Base-by-base conservation (phyloP, 169 alveolate genomes). In the Plasmodium sp. region DNA sequence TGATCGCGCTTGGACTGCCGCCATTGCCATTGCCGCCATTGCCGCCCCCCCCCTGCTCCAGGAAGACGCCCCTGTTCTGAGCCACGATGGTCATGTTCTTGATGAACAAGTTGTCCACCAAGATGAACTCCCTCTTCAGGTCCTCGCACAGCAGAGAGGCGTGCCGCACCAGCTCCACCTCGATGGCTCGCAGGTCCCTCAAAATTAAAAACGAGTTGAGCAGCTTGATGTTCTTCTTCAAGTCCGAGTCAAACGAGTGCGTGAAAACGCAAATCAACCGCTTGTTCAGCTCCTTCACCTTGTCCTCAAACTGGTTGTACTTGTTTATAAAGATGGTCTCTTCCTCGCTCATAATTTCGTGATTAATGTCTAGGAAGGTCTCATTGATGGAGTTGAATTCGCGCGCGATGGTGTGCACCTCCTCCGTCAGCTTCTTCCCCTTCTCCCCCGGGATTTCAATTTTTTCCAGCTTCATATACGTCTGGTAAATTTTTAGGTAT, bases 341-440 rank as follows among this genome's bases (percentile, higher is more conserved):
- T 88, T 96, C 88, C 95, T 93, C 93, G 92, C 84, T 94, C 93
- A 96, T 62, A 75, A 95, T 96, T 83, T 83, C 92, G 22, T 79
- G 93, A n/a, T 93, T 92, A 51, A 93, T 92, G 43, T 88, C 93
- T 72, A 92, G 62, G 67, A 96, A 94, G 27, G 14, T 45, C 54
- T 81, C 85, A 75, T 81, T 92, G 72, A 84, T 73, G 43, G 75
- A 81, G 31, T 77, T 82, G 84, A 85, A 84, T 72, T 51, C 83
- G 41, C 92, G 41, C 5, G 36, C 36, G 33, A 90, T 81, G 51
- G 56, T 90, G 45, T 79, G 85, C 4, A 90, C 67, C 67, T 90
- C 94, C 45, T 90, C 94, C 9, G 94, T 90, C 5, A 90, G 36
- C 16, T 67, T 79, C 82, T 90, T 90, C 34, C 94, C 94, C 62